Conservation (phyloP, 2,329 filamentous ascomycete genomes). For the Sporothrix globosa region DNA sequence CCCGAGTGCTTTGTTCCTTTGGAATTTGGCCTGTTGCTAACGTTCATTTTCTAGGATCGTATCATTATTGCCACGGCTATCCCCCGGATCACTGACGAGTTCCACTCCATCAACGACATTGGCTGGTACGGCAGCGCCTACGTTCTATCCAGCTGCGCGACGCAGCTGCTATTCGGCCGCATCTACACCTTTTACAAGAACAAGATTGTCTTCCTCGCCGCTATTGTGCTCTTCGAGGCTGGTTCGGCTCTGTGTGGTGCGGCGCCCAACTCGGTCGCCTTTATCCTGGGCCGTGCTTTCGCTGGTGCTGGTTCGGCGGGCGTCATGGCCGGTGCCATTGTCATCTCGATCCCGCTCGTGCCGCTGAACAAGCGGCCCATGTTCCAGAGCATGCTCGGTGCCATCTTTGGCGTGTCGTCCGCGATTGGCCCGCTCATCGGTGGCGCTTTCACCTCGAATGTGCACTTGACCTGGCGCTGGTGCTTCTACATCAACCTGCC, state of each 20-base stretch:
- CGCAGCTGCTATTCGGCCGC: constrained; percentile 48
- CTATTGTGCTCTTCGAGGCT: constrained; percentile 46
- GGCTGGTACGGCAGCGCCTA: constrained; percentile 38
- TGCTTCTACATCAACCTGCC: constrained; percentile 50
- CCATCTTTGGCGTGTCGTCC: constrained; percentile 45
- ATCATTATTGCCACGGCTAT: constrained; percentile 39
- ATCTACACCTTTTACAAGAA: constrained; percentile 47
- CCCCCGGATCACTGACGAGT: constrained; percentile 35
- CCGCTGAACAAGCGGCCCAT: constrained; percentile 44
- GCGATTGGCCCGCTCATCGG: constrained; percentile 47
- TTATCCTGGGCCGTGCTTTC: constrained; percentile 50
- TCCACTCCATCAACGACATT: constrained; percentile 35
- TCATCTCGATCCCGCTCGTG: constrained; percentile 43
- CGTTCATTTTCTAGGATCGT: constrained; percentile 36
- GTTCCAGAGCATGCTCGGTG: constrained; percentile 45
- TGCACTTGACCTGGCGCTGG: constrained; percentile 45
- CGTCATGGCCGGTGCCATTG: constrained; percentile 46
- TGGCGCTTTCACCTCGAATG: constrained; percentile 46
- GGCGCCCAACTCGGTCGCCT: constrained; percentile 47
- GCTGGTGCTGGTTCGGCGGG: constrained; percentile 47
- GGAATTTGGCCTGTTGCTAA: neutral
- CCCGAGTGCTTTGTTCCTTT: neutral
- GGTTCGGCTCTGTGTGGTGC: constrained; percentile 49
- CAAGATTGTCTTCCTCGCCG: constrained; percentile 42
- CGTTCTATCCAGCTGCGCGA: constrained; percentile 34